These are phyloP conservation scores for Macrolepiota albuminosa DNA, from an alignment of 768 basidiomycete genomes.

Conservation along the genomic window DNA sequence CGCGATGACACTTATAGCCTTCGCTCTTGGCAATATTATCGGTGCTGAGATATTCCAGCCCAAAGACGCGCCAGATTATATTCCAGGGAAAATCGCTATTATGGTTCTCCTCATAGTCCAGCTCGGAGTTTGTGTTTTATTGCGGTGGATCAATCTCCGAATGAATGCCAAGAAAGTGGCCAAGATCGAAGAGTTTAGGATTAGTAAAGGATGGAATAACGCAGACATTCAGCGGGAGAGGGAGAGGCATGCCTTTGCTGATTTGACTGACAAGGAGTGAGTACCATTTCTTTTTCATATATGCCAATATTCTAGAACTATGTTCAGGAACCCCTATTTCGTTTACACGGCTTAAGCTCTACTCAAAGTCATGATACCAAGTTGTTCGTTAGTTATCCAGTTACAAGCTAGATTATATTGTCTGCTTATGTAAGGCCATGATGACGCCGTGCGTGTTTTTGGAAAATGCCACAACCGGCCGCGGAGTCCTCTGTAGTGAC, in stretches of 20 bases:
- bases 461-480: not conserved
- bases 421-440: not conserved
- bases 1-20: conserved; percentile 51
- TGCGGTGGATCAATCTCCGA: conserved; percentile 51
- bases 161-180: conserved; percentile 45
- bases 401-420: too few species aligned
- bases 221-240: conserved; percentile 53
- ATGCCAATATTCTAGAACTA: not conserved
- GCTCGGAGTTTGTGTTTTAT: conserved; percentile 39
- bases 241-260: conserved; percentile 57
- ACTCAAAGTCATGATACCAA: not conserved
- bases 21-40: conserved; percentile 56
- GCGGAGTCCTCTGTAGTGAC: not conserved
- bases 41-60: conserved; percentile 63
- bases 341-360: conserved; percentile 44
- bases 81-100: conserved; percentile 64
- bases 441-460: not conserved
- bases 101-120: conserved; percentile 54
- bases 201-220: conserved; percentile 50
- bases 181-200: conserved; percentile 38
- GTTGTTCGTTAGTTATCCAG: not conserved
- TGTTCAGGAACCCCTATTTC: conserved; percentile 54
- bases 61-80: conserved; percentile 56
- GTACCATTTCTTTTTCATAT: conserved; percentile 16
- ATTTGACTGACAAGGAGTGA: conserved; percentile 61